These are phyloP conservation scores for Microbotryomycetes sp. DNA, from an alignment of 1,284 basidiomycete species.

Conservation along the genomic window DNA sequence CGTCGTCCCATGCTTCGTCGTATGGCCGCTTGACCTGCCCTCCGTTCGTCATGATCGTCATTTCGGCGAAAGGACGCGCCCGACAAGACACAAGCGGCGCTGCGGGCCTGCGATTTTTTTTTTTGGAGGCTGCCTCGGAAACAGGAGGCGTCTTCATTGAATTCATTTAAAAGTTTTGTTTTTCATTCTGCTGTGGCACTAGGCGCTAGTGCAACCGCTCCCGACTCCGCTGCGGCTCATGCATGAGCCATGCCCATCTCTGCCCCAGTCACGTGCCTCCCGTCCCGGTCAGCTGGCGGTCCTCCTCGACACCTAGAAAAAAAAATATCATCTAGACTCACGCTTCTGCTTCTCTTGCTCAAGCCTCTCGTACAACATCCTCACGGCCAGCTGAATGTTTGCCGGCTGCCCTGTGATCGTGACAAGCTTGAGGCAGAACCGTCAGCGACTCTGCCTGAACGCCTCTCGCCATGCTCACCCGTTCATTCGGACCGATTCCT, in stretches of 20 bases:
- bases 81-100: background rate
- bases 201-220: too few species aligned
- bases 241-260: too few species aligned
- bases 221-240: too few species aligned
- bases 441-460: too few species aligned
- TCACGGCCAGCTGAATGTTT: conserved; percentile 95
- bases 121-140: too few species aligned
- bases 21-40: background rate
- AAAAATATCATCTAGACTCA: too few species aligned
- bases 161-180: too few species aligned
- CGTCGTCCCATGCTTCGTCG: background rate
- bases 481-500: conserved; percentile 59
- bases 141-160: too few species aligned
- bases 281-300: background rate
- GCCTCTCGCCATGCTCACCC: conserved; percentile 45
- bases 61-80: background rate
- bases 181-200: too few species aligned
- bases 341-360: conserved; percentile 56
- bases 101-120: background rate
- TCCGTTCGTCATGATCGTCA: background rate
- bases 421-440: conserved; percentile 50
- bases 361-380: conserved; percentile 82
- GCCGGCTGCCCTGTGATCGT: conserved; percentile 88
- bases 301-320: background rate
- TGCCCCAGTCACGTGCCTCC: background rate